Base-by-base conservation (phyloP, 2,329 filamentous ascomycete genomes). In the Allantophomopsis lycopodina region DNA sequence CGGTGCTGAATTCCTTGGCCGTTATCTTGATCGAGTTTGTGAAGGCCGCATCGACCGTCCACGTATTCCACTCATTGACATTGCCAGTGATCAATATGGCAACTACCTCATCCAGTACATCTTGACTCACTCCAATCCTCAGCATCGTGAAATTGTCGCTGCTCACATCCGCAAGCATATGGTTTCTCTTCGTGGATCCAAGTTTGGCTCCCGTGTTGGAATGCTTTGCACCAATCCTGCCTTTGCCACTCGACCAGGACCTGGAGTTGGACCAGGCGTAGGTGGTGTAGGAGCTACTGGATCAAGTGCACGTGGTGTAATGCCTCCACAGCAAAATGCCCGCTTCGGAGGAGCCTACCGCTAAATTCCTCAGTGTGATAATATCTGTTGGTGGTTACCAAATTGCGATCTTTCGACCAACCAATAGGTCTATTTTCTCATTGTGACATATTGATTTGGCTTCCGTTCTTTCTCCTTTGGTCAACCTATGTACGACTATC, bases 91-190 rank as follows among this genome's bases (percentile, higher is more conserved):
- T 58, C 93, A 98, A 60, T 98, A 96, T 56, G 91, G 91, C 51
- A 98, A 98, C 64, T 98, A 98, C 55, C 73, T 98, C 46, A 84
- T 98, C 46, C 91, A 98, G 61, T 94, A 93, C 75, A 91, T 98
- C 55, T 69, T 98, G 55, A 88, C 86, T 51, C 84, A 95, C 57
- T 82, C 86, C 44, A 77, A 79, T 42, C 69, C 82, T 40, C 86
- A 93, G 58, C 91, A 96, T 58, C 84, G 87, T 42, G 93, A 98
- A 57, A 68, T 94, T 48, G 91, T 98, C 48, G 87, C 88, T 36
- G 79, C 79, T 41, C 91, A 98, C 56, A 94, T 98, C 52, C 83
- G 86, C 51, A 96, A 96, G 73, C 91, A 98, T 61, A 98, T 98
- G 91, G 91, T 98, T 7, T 98, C 91, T 41, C 81, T 98, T 37